Evolutionary conservation across 129 eudicot species (phyloP), one percentile per base, ranked within the genome.

Genomic region (Centella asiatica): DNA sequence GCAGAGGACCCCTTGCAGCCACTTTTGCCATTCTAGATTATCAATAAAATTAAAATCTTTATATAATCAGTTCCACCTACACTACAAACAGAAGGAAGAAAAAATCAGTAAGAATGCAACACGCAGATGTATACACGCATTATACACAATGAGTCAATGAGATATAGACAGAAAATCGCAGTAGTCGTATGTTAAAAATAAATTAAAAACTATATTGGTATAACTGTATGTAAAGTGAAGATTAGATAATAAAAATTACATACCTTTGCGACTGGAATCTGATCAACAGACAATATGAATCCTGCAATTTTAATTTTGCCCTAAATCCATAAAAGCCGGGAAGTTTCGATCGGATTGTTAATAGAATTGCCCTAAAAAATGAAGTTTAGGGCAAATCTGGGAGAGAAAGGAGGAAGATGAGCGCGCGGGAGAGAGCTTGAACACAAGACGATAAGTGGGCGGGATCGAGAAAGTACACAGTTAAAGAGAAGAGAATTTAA

Each of bases 21-120:
- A 84, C 95, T 67, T 84, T 82, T 10, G 95, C 86, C 98, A 92
- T 92, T 28, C 20, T 46, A 46, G 4, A 27, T 18, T 18, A 52
- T 34, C 55, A 59, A 62, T 54, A 44, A 40, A 42, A 13, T 1
- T 6, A 11, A 23, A 33, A 39, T 33, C 18, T 11, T 20, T 24
- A 18, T 24, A 20, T 67, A 46, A 40, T 39, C 66, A 29, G 18
- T 24, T 33, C 1, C 27, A 17, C 34, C 73, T 47, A 52, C 59
- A 60, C 14, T 1, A 4, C 20, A 2, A 2, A 57, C 24, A 2
- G 24, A 14, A 51, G 24, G 24, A 29, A 51, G 47, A 11, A 3
- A 42, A 32, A 42, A 42, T 42, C 47, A 42, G 47, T 15, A 15
- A 42, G 47, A 11, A 42, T n/a, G n/a, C 3, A 29, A 55, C 6